A percentile compares a stretch with the other conserved stretches of the same genome.
phyloP scores from a whole-genome alignment of 2,329 filamentous ascomycete genomes.

The Dothidotthia symphoricarpi region DNA sequence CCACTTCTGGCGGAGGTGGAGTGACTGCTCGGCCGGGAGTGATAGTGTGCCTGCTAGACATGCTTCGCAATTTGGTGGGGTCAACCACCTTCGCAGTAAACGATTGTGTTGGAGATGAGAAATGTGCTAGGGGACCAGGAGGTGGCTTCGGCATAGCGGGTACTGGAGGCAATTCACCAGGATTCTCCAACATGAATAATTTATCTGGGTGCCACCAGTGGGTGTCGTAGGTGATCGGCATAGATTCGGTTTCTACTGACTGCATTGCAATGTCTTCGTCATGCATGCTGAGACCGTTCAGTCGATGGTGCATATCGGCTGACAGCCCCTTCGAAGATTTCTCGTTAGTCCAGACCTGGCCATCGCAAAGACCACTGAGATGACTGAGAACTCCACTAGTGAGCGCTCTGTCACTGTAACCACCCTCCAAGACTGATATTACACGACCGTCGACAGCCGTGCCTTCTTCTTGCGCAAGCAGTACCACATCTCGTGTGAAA shows the following conservation, averaged over 20 bases:
- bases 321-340: conserved; percentile 50
- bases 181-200: conserved; percentile 35
- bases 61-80: conserved; percentile 62
- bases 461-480: conserved; percentile 75
- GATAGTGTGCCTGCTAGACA: conserved; percentile 51
- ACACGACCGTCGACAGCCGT: conserved; percentile 77
- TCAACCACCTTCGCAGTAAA: conserved; percentile 78
- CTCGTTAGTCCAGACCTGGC: conserved; percentile 39
- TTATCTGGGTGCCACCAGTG: conserved; percentile 47
- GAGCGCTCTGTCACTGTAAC: conserved; percentile 90
- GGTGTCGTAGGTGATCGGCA: conserved; percentile 38
- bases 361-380: conserved; percentile 73
- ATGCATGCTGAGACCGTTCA: conserved; percentile 44
- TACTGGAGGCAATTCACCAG: conserved; percentile 32
- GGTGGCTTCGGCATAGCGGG: conserved; percentile 61
- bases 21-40: conserved; percentile 51
- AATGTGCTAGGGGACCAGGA: conserved; percentile 63
- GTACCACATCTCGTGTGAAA: conserved; percentile 81
- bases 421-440: conserved; percentile 91
- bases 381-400: conserved; percentile 88
- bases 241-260: conserved; percentile 19
- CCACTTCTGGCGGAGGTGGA: conserved; percentile 75
- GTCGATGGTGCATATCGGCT: conserved; percentile 58
- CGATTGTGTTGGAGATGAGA: conserved; percentile 82
- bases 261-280: conserved; percentile 20